Percentiles rank a stretch among this genome's conserved stretches.
phyloP scores from a whole-genome alignment of 2,329 filamentous ascomycete species.

The Penicillium janthinellum region DNA sequence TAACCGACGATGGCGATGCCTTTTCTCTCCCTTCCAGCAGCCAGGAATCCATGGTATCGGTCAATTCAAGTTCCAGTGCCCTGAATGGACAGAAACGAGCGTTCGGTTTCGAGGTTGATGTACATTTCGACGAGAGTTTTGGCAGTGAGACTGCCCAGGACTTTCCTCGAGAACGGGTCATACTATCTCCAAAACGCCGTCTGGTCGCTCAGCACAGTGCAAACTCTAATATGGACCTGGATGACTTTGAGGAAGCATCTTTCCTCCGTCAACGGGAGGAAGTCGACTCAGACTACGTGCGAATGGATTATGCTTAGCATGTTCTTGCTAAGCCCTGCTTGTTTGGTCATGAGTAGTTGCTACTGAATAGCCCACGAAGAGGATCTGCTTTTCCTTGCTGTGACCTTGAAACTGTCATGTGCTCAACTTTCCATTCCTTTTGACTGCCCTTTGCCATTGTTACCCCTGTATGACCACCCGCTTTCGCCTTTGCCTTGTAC shows the following conservation, averaged over 20 bases:
- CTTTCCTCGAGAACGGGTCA: conserved; percentile 32
- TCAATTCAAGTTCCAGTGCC: conserved; percentile 21
- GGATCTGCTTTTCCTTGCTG: background rate
- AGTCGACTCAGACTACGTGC: conserved; percentile 34
- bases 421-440: background rate
- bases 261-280: conserved; percentile 49
- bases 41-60: conserved; percentile 39
- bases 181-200: conserved; percentile 37
- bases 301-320: conserved; percentile 40
- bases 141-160: conserved; percentile 31
- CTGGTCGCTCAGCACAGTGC: conserved; percentile 19
- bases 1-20: conserved; percentile 40
- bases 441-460: background rate
- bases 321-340: background rate
- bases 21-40: conserved; percentile 45
- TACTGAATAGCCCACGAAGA: conserved; percentile 2
- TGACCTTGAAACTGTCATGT: background rate
- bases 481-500: conserved; percentile 1
- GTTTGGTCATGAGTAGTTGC: background rate
- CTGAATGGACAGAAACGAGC: conserved; percentile 47
- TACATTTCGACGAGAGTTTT: conserved; percentile 33
- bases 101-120: conserved; percentile 41
- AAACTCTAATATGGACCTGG: conserved; percentile 33
- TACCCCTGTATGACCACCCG: background rate
- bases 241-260: conserved; percentile 50